These are phyloP conservation scores for Iberis amara DNA, from an alignment of 441 rosid species.

Conservation along the genomic window DNA sequence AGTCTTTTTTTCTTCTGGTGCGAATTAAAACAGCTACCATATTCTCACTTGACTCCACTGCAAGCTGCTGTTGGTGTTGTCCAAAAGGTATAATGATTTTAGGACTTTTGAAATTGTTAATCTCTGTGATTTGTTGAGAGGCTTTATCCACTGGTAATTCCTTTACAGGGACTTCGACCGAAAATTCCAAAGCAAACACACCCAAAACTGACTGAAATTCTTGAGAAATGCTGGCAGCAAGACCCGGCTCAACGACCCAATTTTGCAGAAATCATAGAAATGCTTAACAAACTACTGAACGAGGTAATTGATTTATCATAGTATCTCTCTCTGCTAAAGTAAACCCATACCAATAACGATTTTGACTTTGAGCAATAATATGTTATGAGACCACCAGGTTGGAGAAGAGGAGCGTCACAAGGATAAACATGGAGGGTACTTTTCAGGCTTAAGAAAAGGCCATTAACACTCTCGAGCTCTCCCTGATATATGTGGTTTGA, in stretches of 20 bases:
- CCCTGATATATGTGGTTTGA: not conserved
- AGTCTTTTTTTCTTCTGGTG: not conserved
- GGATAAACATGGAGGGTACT: not conserved
- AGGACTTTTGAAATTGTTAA: not conserved
- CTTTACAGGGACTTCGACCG: constrained; percentile 68
- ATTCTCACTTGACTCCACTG: constrained; percentile 67
- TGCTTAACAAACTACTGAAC: constrained; percentile 52
- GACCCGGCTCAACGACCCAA: constrained; percentile 70
- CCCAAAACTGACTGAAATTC: constrained; percentile 63
- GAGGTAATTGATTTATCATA: constrained; percentile 45
- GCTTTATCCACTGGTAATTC: not conserved
- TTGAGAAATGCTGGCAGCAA: constrained; percentile 86
- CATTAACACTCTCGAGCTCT: not conserved
- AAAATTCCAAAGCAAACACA: constrained; percentile 71
- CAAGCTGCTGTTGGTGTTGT: constrained; percentile 98
- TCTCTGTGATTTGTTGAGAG: not conserved
- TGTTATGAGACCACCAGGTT: not conserved
- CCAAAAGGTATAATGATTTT: constrained; percentile 54
- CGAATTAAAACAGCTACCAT: constrained; percentile 63
- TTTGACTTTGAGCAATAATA: not conserved
- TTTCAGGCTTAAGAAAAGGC: not conserved
- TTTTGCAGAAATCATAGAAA: constrained; percentile 66
- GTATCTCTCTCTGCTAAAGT: not conserved
- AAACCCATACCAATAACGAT: not conserved
- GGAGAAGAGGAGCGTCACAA: not conserved